Conservation (phyloP, 2,329 filamentous ascomycete species). For the Juglanconis juglandina region DNA sequence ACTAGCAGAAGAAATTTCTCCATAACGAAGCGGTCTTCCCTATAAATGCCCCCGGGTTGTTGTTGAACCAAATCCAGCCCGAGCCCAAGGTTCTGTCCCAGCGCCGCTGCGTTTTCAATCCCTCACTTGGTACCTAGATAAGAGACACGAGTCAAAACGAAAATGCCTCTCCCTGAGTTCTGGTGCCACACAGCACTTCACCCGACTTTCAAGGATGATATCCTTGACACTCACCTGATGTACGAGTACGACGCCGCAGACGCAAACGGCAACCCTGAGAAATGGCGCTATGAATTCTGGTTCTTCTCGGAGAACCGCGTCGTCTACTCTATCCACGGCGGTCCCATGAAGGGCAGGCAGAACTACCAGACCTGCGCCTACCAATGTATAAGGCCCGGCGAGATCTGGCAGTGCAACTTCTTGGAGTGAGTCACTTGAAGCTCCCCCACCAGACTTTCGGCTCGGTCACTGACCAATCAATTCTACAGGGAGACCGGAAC, state of each 20-base stretch:
- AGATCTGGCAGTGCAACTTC: slow-evolving; percentile 60
- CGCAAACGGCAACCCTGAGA: slow-evolving; percentile 46
- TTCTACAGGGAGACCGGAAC: slow-evolving; percentile 48
- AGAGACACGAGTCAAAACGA: neutral
- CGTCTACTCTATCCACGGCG: slow-evolving; percentile 58
- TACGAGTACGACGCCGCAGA: slow-evolving; percentile 55
- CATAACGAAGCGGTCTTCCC: neutral
- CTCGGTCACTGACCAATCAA: too few species aligned
- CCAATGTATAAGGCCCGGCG: slow-evolving; percentile 55
- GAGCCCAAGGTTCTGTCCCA: neutral
- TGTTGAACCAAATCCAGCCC: neutral
- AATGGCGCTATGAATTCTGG: slow-evolving; percentile 62
- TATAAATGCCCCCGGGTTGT: neutral
- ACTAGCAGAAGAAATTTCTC: neutral
- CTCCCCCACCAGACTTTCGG: too few species aligned
- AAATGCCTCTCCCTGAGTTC: slow-evolving; percentile 11
- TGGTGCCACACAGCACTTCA: slow-evolving; percentile 15
- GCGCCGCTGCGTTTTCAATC: neutral
- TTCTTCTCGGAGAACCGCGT: slow-evolving; percentile 53
- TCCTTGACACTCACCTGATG: slow-evolving; percentile 51
- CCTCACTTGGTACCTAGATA: neutral
- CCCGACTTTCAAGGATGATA: slow-evolving; percentile 44
- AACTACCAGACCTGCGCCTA: slow-evolving; percentile 54
- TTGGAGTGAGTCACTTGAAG: slow-evolving; percentile 27
- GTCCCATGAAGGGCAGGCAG: slow-evolving; percentile 53